phyloP scores from a whole-genome alignment of 2,329 filamentous ascomycete species.

The Colletotrichum orbiculare region DNA sequence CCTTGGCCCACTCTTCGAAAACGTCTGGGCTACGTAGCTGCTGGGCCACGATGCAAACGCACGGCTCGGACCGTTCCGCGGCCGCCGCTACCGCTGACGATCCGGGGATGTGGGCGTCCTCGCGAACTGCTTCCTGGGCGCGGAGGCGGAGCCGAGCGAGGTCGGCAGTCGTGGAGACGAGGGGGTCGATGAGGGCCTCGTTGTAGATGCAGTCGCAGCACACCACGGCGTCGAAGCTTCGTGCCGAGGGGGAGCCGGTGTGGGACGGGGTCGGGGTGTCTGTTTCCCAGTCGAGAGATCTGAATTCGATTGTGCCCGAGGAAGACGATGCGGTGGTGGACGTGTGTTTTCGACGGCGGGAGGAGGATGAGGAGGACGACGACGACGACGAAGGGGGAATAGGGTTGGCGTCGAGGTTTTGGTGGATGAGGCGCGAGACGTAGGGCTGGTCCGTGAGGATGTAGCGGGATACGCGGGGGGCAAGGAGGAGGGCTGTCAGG shows the following conservation, averaged over 20 bases:
- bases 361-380: slow-evolving; percentile 2
- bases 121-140: slow-evolving; percentile 30
- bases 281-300: slow-evolving; percentile 85
- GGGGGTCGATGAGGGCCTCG: slow-evolving; percentile 81
- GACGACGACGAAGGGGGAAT: slow-evolving; percentile 16
- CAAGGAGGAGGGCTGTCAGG: slow-evolving; percentile 77
- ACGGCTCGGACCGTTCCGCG: slow-evolving; percentile 53
- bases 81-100: slow-evolving; percentile 21
- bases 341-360: slow-evolving; percentile 33
- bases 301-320: slow-evolving; percentile 62
- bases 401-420: slow-evolving; percentile 77
- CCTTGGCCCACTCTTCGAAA: slow-evolving; percentile 82
- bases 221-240: slow-evolving; percentile 77
- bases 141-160: slow-evolving; percentile 70
- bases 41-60: slow-evolving; percentile 86
- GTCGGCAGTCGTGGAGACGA: slow-evolving; percentile 85
- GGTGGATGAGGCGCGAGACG: slow-evolving; percentile 78
- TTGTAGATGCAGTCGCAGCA: slow-evolving; percentile 98
- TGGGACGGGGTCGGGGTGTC: slow-evolving; percentile 61
- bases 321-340: slow-evolving; percentile 2
- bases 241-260: slow-evolving; percentile 46
- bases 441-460: slow-evolving; percentile 91
- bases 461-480: slow-evolving; percentile 71
- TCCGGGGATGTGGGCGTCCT: slow-evolving; percentile 2
- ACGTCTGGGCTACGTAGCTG: slow-evolving; percentile 88